These are phyloP conservation scores for Metschnikowia similis DNA, from an alignment of 805 yeast genomes.

Conservation along the genomic window DNA sequence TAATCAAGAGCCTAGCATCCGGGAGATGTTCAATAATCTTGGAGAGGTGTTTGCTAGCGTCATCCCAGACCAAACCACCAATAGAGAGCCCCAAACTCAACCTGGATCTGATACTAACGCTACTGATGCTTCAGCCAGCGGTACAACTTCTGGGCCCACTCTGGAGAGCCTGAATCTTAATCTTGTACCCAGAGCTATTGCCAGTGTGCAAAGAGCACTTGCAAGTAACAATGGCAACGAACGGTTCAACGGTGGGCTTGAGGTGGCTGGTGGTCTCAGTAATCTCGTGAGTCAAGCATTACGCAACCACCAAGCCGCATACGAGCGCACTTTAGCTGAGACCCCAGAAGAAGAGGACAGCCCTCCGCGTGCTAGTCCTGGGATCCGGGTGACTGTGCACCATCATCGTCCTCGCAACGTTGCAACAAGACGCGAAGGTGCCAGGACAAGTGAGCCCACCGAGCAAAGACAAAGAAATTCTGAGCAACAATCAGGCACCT, in stretches of 20 bases:
- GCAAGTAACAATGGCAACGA: neutral
- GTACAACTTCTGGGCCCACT: neutral
- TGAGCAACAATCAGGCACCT: neutral
- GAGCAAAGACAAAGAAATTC: neutral
- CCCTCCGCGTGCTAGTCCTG: neutral
- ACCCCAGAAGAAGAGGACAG: neutral
- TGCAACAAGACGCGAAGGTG: neutral
- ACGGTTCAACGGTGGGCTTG: neutral
- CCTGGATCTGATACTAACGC: neutral
- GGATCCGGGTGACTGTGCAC: neutral
- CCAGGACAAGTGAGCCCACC: neutral
- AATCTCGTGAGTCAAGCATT: constrained; percentile 7
- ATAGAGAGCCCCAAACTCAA: neutral
- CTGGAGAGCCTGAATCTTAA: neutral
- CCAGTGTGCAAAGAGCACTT: neutral
- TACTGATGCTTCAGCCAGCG: neutral
- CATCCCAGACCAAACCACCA: neutral
- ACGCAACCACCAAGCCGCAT: constrained; percentile 7
- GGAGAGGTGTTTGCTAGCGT: constrained; percentile 12
- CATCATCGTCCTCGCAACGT: neutral
- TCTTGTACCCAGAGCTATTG: neutral
- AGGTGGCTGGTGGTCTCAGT: constrained; percentile 1
- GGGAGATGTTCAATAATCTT: constrained; percentile 10
- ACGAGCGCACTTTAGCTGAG: neutral
- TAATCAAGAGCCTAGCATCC: neutral